phyloP scores from a whole-genome alignment of 2,329 filamentous ascomycete species.

The Colletotrichum kahawae region DNA sequence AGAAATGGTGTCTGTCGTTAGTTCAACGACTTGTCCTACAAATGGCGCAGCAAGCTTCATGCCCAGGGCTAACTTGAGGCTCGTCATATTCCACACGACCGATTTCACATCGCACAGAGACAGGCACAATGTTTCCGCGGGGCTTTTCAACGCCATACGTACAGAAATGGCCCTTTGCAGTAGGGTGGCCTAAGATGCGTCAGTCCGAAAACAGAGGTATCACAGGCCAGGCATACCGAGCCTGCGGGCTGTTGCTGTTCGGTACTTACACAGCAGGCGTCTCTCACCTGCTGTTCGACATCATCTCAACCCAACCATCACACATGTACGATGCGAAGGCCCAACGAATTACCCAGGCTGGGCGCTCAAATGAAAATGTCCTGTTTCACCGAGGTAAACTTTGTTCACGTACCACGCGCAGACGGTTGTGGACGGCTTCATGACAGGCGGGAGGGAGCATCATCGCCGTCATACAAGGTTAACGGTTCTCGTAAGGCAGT shows the following conservation, averaged over 20 bases:
- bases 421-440: not conserved
- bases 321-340: not conserved
- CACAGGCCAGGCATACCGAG: not conserved
- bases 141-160: not conserved
- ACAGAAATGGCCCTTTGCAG: not conserved
- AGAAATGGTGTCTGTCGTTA: not conserved
- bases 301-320: not conserved
- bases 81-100: not conserved
- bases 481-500: not conserved
- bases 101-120: not conserved
- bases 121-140: not conserved
- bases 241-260: not conserved
- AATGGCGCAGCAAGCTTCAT: not conserved
- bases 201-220: not conserved
- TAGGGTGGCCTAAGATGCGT: not conserved
- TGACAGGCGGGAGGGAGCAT: not conserved
- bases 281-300: not conserved
- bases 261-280: not conserved
- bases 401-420: not conserved
- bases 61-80: not conserved
- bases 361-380: not conserved
- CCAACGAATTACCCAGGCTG: not conserved
- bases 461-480: not conserved
- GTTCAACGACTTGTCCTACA: not conserved
- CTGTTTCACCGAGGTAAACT: not conserved